Percentiles rank a stretch among this genome's conserved stretches.
phyloP scores from a whole-genome alignment of 164 flowering plant species.

The Protea cynaroides region DNA sequence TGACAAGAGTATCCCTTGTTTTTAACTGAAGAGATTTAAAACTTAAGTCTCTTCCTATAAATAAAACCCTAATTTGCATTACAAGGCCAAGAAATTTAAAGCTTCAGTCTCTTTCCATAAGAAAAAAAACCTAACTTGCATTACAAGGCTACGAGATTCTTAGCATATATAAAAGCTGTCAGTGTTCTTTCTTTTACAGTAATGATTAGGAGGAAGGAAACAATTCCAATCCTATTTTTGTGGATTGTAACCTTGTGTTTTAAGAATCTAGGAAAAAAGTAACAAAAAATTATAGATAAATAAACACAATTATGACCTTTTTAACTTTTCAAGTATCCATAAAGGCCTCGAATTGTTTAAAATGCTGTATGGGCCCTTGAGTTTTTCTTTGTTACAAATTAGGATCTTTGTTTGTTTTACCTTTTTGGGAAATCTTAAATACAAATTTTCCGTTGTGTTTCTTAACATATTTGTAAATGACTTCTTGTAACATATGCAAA shows the following conservation, averaged over 20 bases:
- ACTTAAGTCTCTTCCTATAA: background rate
- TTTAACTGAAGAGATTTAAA: background rate
- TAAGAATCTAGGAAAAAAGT: background rate
- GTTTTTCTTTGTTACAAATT: no score
- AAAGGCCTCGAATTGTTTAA: background rate
- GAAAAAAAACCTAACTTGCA: background rate
- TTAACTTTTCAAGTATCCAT: background rate
- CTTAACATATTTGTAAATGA: no score
- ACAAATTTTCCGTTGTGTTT: no score
- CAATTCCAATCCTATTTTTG: background rate
- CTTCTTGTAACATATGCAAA: no score
- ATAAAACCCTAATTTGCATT: background rate
- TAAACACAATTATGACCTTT: background rate
- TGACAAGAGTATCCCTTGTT: background rate
- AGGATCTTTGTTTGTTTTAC: no score
- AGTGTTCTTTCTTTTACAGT: background rate
- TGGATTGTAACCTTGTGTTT: background rate
- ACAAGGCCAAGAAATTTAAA: background rate
- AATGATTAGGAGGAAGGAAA: no score
- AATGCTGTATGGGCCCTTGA: no score
- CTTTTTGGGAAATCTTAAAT: no score
- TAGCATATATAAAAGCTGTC: background rate
- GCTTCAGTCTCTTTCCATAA: background rate
- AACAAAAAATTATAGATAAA: no score
- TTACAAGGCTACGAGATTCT: background rate